Conservation (phyloP, 306 rosid genomes). For the Parietaria judaica region DNA sequence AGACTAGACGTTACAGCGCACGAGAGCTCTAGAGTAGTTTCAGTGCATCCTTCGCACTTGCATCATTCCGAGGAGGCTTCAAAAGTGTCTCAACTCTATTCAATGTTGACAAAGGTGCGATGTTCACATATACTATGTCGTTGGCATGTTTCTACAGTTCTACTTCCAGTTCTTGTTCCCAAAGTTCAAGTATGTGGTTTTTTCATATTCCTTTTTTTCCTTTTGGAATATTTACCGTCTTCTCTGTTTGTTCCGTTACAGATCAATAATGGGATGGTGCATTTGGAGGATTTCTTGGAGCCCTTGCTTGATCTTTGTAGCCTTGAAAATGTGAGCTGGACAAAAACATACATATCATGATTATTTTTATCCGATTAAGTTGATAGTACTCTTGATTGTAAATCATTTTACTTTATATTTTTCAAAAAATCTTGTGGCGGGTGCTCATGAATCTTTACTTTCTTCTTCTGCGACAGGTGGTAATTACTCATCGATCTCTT, state of each 20-base stretch:
- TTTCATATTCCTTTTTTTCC: conserved; percentile 3
- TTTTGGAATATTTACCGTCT: not conserved
- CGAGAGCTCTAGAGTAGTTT: conserved; percentile 34
- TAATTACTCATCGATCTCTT: conserved; percentile 58
- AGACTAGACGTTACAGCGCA: conserved; percentile 32
- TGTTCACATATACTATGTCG: not conserved
- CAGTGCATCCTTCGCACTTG: conserved; percentile 22
- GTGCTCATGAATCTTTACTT: conserved; percentile 20
- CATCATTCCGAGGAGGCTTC: conserved; percentile 44
- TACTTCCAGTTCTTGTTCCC: conserved; percentile 16
- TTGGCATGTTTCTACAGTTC: conserved; percentile 2
- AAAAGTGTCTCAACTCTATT: conserved; percentile 59
- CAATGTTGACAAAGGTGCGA: conserved; percentile 58
- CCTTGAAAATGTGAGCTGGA: conserved; percentile 61
- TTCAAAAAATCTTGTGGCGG: conserved; percentile 4
- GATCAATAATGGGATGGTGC: conserved; percentile 54
- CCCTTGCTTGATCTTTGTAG: conserved; percentile 71
- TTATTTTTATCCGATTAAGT: too few species aligned
- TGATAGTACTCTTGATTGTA: too few species aligned
- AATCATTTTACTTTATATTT: conserved; percentile 3
- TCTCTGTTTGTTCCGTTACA: conserved; percentile 23
- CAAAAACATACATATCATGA: too few species aligned
- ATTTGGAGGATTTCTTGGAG: conserved; percentile 51
- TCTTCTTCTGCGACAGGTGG: conserved; percentile 38
- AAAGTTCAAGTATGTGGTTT: not conserved